phyloP scores from a whole-genome alignment of 208 protist species.

The Leishmania arabica region DNA sequence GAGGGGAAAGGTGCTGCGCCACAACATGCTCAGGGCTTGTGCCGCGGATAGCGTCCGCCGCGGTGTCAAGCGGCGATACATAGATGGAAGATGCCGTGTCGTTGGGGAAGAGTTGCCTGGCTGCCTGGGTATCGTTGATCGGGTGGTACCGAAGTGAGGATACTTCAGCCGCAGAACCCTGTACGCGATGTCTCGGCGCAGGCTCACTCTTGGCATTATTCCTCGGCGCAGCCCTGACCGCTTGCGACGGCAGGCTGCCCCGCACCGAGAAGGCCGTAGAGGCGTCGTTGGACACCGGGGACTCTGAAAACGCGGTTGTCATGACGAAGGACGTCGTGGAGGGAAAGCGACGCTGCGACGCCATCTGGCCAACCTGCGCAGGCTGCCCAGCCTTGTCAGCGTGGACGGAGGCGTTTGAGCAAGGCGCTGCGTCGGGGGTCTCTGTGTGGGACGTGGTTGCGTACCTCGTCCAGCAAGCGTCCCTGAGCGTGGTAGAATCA shows the following conservation, averaged over 20 bases:
- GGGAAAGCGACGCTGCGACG: not conserved
- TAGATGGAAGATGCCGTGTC: not conserved
- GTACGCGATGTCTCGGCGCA: not conserved
- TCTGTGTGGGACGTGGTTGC: not conserved
- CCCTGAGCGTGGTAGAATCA: not conserved
- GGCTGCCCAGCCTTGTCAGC: slow-evolving; percentile 6
- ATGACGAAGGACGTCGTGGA: slow-evolving; percentile 14
- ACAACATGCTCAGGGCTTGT: not conserved
- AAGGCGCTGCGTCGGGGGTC: not conserved
- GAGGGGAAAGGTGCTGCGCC: not conserved
- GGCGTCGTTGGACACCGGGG: not conserved
- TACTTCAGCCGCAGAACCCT: not conserved
- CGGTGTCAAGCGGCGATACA: not conserved
- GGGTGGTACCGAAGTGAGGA: not conserved
- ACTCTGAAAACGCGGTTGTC: slow-evolving; percentile 9
- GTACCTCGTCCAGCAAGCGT: not conserved
- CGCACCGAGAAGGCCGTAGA: slow-evolving; percentile 15
- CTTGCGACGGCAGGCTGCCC: slow-evolving; percentile 22
- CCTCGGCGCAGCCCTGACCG: slow-evolving; percentile 12
- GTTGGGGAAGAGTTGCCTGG: not conserved
- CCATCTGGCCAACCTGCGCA: not conserved
- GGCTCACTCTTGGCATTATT: not conserved
- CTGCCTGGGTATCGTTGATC: not conserved
- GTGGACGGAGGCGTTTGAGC: not conserved
- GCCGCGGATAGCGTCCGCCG: not conserved